Percentiles rank a stretch among this genome's conserved stretches.
Conservation (phyloP, 805 yeast genomes). For the Lipomyces anomalus region DNA sequence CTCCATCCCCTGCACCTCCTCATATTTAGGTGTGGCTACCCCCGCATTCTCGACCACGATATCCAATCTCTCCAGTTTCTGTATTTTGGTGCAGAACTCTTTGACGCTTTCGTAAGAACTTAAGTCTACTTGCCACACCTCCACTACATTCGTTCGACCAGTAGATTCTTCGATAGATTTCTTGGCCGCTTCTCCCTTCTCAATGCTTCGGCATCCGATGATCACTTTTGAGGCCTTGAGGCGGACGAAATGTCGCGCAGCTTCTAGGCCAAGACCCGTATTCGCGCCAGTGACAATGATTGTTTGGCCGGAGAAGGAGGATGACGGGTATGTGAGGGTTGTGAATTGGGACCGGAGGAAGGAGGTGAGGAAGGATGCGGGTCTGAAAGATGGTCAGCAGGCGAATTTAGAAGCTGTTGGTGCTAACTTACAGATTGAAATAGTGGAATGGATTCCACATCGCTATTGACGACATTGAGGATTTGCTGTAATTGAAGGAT, state of each 20-base stretch:
- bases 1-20: slow-evolving; percentile 3
- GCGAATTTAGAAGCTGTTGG: no score
- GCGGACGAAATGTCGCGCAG: slow-evolving; percentile 5
- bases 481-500: no score
- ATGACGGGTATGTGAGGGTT: slow-evolving; percentile 1
- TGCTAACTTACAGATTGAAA: no score
- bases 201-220: background rate
- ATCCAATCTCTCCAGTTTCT: slow-evolving; percentile 1
- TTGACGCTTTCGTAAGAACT: background rate
- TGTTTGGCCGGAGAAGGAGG: slow-evolving; percentile 1
- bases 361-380: no score
- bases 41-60: slow-evolving; percentile 8
- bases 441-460: no score
- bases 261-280: slow-evolving; percentile 2
- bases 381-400: no score
- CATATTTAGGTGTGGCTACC: background rate
- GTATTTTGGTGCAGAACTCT: background rate
- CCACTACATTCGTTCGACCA: no score
- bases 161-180: slow-evolving; percentile 2
- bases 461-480: no score
- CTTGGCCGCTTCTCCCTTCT: slow-evolving; percentile 3
- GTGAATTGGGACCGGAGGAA: no score
- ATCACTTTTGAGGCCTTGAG: slow-evolving; percentile 2
- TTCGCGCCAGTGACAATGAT: slow-evolving; percentile 4
- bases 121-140: slow-evolving; percentile 7